A percentile compares a stretch with the other conserved stretches of the same genome.
phyloP scores from a whole-genome alignment of 805 yeast genomes.

The Helenozyma baotianmanensis region DNA sequence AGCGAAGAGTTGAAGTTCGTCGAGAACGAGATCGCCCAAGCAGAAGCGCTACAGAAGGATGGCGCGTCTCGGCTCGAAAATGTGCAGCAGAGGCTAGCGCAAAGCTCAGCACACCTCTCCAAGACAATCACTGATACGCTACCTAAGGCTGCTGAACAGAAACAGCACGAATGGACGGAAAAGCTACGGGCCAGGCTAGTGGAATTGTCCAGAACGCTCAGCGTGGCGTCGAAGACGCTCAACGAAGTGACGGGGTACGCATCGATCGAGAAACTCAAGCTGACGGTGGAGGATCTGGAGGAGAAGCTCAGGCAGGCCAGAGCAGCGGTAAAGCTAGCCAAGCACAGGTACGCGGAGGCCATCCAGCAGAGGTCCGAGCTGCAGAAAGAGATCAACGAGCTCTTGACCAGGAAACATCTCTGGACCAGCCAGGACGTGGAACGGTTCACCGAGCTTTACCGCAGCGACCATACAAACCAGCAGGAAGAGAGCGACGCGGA shows the following conservation, averaged over 20 bases:
- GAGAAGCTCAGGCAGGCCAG: constrained; percentile 45
- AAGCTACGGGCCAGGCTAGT: constrained; percentile 47
- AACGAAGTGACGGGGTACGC: constrained; percentile 93
- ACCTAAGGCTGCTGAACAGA: constrained; percentile 8
- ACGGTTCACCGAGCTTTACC: constrained; percentile 73
- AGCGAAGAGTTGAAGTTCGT: not conserved
- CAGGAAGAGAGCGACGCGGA: constrained; percentile 52
- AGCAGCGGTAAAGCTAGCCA: constrained; percentile 43
- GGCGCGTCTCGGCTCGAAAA: no score
- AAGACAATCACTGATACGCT: no score
- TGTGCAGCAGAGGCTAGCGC: no score
- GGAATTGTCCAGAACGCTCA: constrained; percentile 52
- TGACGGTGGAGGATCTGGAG: constrained; percentile 56
- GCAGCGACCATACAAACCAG: constrained; percentile 74
- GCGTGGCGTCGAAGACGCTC: constrained; percentile 60
- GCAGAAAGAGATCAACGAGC: constrained; percentile 82
- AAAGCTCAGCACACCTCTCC: no score
- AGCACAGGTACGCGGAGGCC: constrained; percentile 53
- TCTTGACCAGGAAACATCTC: constrained; percentile 74
- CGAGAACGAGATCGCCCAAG: not conserved
- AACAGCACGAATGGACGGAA: constrained; percentile 32
- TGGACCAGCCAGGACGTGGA: constrained; percentile 84
- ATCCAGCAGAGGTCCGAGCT: constrained; percentile 60
- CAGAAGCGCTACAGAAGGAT: no score
- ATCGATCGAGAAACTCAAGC: constrained; percentile 66